phyloP scores from a whole-genome alignment of 2,329 filamentous ascomycete species.

The Aspergillus sp. region DNA sequence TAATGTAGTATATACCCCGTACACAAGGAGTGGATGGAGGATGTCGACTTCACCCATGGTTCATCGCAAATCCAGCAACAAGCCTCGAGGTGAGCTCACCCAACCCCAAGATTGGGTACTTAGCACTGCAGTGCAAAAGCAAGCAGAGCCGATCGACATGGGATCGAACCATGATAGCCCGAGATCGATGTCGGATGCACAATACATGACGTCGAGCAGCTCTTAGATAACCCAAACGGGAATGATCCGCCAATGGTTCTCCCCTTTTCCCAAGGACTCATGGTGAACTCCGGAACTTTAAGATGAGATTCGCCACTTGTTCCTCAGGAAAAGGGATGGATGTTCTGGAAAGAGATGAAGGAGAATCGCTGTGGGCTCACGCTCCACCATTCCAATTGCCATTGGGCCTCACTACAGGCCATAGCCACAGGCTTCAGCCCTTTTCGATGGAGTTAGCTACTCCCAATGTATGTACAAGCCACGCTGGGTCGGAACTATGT shows the following conservation, averaged over 20 bases:
- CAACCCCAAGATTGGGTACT: neutral
- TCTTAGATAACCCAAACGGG: constrained; percentile 11
- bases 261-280: constrained; percentile 11
- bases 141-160: constrained; percentile 15
- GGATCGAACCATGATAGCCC: constrained; percentile 8
- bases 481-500: constrained; percentile 4
- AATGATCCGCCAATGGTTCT: constrained; percentile 20
- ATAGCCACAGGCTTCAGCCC: constrained; percentile 14
- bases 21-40: too few relatives aligned
- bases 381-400: constrained; percentile 5
- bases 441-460: neutral
- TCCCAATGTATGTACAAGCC: constrained; percentile 9
- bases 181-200: constrained; percentile 19
- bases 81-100: neutral
- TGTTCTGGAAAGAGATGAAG: neutral
- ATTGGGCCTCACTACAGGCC: constrained; percentile 7
- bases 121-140: neutral
- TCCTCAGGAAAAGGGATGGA: constrained; percentile 3
- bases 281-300: neutral
- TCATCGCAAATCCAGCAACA: neutral
- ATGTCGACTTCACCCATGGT: too few relatives aligned
- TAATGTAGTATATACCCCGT: neutral
- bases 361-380: constrained; percentile 15
- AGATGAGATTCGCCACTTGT: constrained; percentile 17
- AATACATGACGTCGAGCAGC: constrained; percentile 28